These are phyloP conservation scores for Entomortierella chlamydospora DNA, from an alignment of 192 early-diverging fungal genomes.

Conservation along the genomic window DNA sequence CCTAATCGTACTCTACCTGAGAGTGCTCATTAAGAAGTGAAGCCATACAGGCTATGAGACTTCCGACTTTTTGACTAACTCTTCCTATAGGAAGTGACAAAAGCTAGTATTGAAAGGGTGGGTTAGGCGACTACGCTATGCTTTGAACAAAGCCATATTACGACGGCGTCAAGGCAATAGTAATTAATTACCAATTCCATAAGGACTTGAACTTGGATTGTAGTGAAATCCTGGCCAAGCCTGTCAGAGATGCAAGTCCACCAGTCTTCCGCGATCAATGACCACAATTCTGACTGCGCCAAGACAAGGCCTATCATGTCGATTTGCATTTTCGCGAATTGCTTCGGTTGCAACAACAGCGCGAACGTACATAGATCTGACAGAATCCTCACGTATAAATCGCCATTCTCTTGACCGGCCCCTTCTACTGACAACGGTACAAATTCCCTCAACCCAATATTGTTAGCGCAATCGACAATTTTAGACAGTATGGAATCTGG, in stretches of 20 bases:
- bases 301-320: slow-evolving; percentile 34
- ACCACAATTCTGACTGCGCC: slow-evolving; percentile 21
- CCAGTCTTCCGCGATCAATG: slow-evolving; percentile 33
- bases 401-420: slow-evolving; percentile 1
- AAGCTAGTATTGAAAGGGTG: slow-evolving; percentile 1
- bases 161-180: background rate
- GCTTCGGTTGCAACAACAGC: slow-evolving; percentile 11
- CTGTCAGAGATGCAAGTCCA: slow-evolving; percentile 28
- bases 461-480: slow-evolving; percentile 10
- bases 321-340: slow-evolving; percentile 31
- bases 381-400: slow-evolving; percentile 18
- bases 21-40: slow-evolving; percentile 10
- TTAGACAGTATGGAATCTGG: slow-evolving; percentile 3
- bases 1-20: slow-evolving; percentile 19
- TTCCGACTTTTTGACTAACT: slow-evolving; percentile 20
- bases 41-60: slow-evolving; percentile 8
- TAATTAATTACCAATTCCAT: slow-evolving; percentile 21
- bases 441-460: slow-evolving; percentile 10
- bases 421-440: background rate
- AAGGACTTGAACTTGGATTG: slow-evolving; percentile 6
- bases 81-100: slow-evolving; percentile 24
- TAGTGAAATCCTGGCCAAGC: slow-evolving; percentile 28
- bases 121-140: background rate
- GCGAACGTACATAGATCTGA: slow-evolving; percentile 29
- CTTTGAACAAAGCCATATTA: too few relatives aligned